Evolutionary conservation across 345 rosid species (phyloP).

Genomic region (Hibiscus trionum): DNA sequence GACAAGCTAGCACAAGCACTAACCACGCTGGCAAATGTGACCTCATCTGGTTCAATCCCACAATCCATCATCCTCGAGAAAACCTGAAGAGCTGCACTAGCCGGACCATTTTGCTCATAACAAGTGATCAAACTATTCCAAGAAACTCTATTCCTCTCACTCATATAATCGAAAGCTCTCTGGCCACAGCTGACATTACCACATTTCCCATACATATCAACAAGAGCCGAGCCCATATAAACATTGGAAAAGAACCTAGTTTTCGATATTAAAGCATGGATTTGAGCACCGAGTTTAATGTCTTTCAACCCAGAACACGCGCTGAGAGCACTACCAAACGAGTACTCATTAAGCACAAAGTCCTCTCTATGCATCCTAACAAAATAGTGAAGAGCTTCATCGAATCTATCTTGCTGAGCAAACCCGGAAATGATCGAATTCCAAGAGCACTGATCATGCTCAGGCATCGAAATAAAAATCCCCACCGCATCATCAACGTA

Average conservation of each 20-base stretch:
- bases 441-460: constrained; percentile 79
- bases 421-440: constrained; percentile 69
- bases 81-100: constrained; percentile 47
- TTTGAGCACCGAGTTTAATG: constrained; percentile 46
- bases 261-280: constrained; percentile 61
- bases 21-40: constrained; percentile 68
- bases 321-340: constrained; percentile 62
- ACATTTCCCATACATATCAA: constrained; percentile 82
- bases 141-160: constrained; percentile 53
- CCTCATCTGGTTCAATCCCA: constrained; percentile 60
- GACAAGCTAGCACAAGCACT: constrained; percentile 80
- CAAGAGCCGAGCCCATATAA: constrained; percentile 71
- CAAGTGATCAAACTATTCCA: constrained; percentile 90
- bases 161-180: constrained; percentile 54
- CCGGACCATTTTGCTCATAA: constrained; percentile 85
- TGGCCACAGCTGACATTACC: constrained; percentile 46
- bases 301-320: constrained; percentile 54
- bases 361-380: constrained; percentile 48
- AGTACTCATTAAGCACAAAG: constrained; percentile 46
- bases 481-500: constrained; percentile 48
- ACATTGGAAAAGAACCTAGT: constrained; percentile 38
- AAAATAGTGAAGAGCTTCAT: constrained; percentile 52
- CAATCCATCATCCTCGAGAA: constrained; percentile 50
- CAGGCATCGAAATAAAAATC: constrained; percentile 42
- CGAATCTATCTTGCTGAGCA: constrained; percentile 51